Evolutionary conservation across 75 land plant species (phyloP).

Genomic region (Cryptomeria japonica): DNA sequence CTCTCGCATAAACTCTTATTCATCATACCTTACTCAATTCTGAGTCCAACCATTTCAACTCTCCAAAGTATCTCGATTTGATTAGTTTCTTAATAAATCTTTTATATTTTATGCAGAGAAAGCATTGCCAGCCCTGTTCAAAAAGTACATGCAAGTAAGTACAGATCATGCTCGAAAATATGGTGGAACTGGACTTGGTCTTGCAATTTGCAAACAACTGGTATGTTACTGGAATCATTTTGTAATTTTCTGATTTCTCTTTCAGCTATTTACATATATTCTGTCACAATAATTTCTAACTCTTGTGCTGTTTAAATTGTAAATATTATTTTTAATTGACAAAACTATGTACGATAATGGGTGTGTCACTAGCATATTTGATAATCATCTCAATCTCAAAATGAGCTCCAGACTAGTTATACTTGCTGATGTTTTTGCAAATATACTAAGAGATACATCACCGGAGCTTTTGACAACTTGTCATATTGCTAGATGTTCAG

Average conservation of each 20-base stretch:
- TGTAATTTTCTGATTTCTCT: constrained; percentile 1
- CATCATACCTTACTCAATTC: neutral
- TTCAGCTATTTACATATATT: neutral
- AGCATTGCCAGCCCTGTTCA: constrained; percentile 72
- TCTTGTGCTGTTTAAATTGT: neutral
- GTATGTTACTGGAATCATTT: constrained; percentile 28
- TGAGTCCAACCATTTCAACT: neutral
- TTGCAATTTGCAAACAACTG: constrained; percentile 94
- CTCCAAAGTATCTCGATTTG: neutral
- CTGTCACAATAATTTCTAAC: neutral
- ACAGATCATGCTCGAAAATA: constrained; percentile 92
- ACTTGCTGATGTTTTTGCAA: neutral
- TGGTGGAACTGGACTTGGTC: constrained; percentile 92
- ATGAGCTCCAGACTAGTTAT: neutral
- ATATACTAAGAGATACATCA: neutral
- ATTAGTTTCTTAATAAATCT: neutral
- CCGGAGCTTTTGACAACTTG: neutral
- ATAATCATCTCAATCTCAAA: neutral
- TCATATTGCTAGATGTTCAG: neutral
- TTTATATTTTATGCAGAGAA: constrained; percentile 45
- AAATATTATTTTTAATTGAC: neutral
- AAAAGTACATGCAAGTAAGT: constrained; percentile 87
- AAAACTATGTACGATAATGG: neutral
- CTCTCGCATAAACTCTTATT: neutral
- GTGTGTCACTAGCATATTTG: neutral